Conservation (phyloP, 345 rosid species). For the Firmiana major region DNA sequence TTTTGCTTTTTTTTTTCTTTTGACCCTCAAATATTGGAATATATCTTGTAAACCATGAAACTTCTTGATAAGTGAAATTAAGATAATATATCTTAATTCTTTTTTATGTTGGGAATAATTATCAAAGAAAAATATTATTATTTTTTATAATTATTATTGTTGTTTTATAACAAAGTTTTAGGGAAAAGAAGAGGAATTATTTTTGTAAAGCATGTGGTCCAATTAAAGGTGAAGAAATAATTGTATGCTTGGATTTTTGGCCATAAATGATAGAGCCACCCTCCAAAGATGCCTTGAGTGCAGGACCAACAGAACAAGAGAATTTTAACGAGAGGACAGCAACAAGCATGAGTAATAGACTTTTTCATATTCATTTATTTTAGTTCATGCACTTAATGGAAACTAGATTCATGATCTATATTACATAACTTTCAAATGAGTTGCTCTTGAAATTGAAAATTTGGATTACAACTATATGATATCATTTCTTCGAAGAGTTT, state of each 20-base stretch:
- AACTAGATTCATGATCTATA: background rate
- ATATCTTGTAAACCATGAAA: too few species aligned
- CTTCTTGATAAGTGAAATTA: background rate
- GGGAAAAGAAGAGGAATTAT: background rate
- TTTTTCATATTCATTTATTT: background rate
- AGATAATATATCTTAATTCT: background rate
- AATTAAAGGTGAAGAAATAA: background rate
- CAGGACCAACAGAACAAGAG: background rate
- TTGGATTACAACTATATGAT: background rate
- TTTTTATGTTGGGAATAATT: background rate
- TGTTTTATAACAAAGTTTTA: background rate
- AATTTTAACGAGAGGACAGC: background rate
- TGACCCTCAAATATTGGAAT: too few species aligned
- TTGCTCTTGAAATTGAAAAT: background rate
- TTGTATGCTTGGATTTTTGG: slow-evolving; percentile 5
- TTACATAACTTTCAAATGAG: background rate
- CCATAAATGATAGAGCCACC: slow-evolving; percentile 18
- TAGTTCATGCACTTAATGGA: background rate
- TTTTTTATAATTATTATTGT: background rate
- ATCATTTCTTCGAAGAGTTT: background rate
- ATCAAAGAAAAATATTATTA: too few species aligned
- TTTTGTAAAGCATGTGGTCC: background rate
- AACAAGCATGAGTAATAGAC: background rate
- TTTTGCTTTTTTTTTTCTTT: too few species aligned
- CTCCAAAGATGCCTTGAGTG: background rate